Evolutionary conservation across 805 yeast genomes (phyloP), one percentile per base, ranked within the genome.

Genomic region (Monosporozyma aerobia): DNA sequence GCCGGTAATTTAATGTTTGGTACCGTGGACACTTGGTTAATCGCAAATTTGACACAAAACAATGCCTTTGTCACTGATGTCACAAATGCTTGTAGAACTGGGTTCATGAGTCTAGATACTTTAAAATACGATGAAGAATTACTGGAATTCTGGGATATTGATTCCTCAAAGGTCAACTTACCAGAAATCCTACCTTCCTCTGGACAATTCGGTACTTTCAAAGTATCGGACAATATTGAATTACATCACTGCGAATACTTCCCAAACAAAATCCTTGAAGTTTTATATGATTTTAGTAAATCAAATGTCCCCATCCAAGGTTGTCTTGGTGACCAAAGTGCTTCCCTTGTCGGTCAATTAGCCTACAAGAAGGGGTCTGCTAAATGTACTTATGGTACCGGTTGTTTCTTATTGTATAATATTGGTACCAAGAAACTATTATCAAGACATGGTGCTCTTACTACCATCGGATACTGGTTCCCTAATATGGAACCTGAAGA

Each of bases 381-480:
- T 46, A 90, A 90, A 70, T 89, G 96, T 76, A 90, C 98, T 10
- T 90, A 90, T 64, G 98, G 98, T 57, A 90, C 98, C 1, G 98
- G 98, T 56, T 87, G 96, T 68, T 90, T 90, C 75, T 70, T 90
- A 56, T 75, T 92, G 57, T 88, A 85, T 76, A 90, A 90, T 70
- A 87, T 96, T 1, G 98, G 98, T 54, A 69, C 73, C 46, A 69
- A 75, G 50, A 85, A 88, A 54, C 77, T 89, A 62, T 77, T 84
- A 37, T 81, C 90, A 35, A 75, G 79, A 37, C 82, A 86, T 64
- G 97, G 97, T 48, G 82, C 95, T 13, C 76, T 90, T 59, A 90
- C 97, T 44, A 90, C 97, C 1, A 78, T 90, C 51, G 96, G 92
- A 2, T 92, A 79, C 73, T 88, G 96, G 87, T 86, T 90, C 71